Conservation (phyloP, 176 grass and related monocot species). For the Rhynchospora pubera region DNA sequence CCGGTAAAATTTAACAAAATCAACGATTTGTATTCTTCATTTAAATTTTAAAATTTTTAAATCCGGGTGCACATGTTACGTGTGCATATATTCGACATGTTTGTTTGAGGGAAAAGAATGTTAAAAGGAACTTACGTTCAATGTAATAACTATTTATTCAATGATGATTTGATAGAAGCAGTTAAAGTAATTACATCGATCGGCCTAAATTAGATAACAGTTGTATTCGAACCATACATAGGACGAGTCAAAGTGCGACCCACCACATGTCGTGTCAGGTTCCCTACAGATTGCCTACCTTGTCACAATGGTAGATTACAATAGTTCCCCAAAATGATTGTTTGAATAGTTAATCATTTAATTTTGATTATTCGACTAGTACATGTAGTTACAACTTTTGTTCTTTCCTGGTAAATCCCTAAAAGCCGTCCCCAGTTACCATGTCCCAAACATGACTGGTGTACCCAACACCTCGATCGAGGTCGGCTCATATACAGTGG, state of each 20-base stretch:
- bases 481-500: too few relatives aligned
- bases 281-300: not conserved
- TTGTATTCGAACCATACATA: not conserved
- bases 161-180: constrained; percentile 4
- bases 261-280: constrained; percentile 1
- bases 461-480: too few relatives aligned
- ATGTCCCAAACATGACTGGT: too few relatives aligned
- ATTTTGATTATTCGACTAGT: not conserved
- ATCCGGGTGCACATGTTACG: too few relatives aligned
- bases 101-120: not conserved
- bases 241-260: not conserved
- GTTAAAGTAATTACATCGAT: not conserved
- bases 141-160: not conserved
- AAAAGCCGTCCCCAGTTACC: not conserved
- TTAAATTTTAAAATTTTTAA: too few relatives aligned
- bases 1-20: too few relatives aligned
- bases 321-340: not conserved
- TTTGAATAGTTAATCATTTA: not conserved
- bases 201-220: not conserved
- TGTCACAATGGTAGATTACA: not conserved
- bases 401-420: not conserved
- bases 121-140: not conserved
- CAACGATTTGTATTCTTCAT: too few relatives aligned
- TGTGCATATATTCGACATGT: too few relatives aligned
- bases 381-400: not conserved